These are phyloP conservation scores for Colletotrichum truncatum DNA, from an alignment of 2,329 filamentous ascomycete species.

Conservation along the genomic window DNA sequence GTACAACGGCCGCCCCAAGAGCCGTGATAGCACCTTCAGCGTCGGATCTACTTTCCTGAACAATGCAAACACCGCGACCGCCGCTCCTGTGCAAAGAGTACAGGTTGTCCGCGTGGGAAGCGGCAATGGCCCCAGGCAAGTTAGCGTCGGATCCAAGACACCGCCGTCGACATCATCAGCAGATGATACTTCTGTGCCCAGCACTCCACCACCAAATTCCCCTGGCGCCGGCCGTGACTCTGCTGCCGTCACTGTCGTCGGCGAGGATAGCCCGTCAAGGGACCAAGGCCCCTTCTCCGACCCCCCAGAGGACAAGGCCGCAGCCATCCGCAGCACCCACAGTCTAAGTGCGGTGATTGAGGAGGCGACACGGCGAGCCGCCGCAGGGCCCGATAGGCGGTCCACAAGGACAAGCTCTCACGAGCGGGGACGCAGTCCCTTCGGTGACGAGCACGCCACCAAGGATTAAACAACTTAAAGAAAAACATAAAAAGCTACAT, in stretches of 20 bases:
- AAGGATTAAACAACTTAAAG: slow-evolving; percentile 48
- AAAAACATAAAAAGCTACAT: neutral
- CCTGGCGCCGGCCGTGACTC: slow-evolving; percentile 46
- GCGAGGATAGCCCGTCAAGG: slow-evolving; percentile 54
- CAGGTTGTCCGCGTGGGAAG: slow-evolving; percentile 69
- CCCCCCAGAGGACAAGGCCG: slow-evolving; percentile 47
- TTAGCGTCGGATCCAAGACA: slow-evolving; percentile 47
- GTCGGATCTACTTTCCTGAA: slow-evolving; percentile 76
- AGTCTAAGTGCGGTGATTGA: slow-evolving; percentile 66
- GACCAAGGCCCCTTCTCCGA: slow-evolving; percentile 70
- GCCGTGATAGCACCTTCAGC: slow-evolving; percentile 68
- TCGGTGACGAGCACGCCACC: slow-evolving; percentile 67
- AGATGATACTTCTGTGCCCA: slow-evolving; percentile 19
- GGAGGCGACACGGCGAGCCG: slow-evolving; percentile 55
- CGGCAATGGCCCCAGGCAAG: slow-evolving; percentile 53
- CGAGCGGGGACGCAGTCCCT: slow-evolving; percentile 56
- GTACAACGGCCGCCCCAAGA: slow-evolving; percentile 62
- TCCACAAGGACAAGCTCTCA: slow-evolving; percentile 36
- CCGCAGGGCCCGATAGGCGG: slow-evolving; percentile 39
- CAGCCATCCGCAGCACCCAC: slow-evolving; percentile 48
- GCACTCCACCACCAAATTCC: slow-evolving; percentile 24
- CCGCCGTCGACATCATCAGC: slow-evolving; percentile 34
- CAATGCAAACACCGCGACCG: slow-evolving; percentile 67
- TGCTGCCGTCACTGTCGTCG: slow-evolving; percentile 57
- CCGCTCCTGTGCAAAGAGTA: slow-evolving; percentile 61